Conservation (phyloP, 345 rosid genomes). For the Nephelium lappaceum region DNA sequence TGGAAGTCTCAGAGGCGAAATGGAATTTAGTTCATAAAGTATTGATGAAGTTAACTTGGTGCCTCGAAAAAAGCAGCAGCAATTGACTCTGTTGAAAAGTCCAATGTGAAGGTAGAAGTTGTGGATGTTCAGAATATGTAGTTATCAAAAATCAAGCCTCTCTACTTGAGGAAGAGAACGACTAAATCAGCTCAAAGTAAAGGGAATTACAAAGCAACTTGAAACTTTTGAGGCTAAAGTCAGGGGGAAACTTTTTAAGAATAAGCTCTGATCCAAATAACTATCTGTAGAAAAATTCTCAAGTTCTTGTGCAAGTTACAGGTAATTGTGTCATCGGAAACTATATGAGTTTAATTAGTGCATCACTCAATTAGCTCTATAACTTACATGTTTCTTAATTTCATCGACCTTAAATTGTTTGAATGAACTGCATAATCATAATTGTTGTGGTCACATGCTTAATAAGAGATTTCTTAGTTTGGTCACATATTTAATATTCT, state of each 20-base stretch:
- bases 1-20: conserved; percentile 32
- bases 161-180: conserved; percentile 52
- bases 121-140: conserved; percentile 18
- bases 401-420: not conserved
- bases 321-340: conserved; percentile 34
- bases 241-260: conserved; percentile 62
- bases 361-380: not conserved
- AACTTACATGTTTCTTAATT: not conserved
- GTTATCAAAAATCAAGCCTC: conserved; percentile 51
- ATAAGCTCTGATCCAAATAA: conserved; percentile 47
- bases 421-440: not conserved
- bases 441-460: not conserved
- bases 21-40: conserved; percentile 3
- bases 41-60: conserved; percentile 7
- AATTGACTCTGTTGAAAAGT: conserved; percentile 16
- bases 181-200: not conserved
- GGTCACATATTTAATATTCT: not conserved
- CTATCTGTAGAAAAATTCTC: conserved; percentile 40
- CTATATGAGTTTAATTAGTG: not conserved
- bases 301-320: conserved; percentile 34
- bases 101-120: conserved; percentile 30
- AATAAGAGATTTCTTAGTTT: too few relatives aligned
- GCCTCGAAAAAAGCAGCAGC: conserved; percentile 24
- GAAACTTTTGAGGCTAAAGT: conserved; percentile 47
- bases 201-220: conserved; percentile 44